A percentile compares a stretch with the other conserved stretches of the same genome.
Evolutionary conservation across 1,139 yeast species (phyloP).

Genomic region (Yamadazyma dushanensis): DNA sequence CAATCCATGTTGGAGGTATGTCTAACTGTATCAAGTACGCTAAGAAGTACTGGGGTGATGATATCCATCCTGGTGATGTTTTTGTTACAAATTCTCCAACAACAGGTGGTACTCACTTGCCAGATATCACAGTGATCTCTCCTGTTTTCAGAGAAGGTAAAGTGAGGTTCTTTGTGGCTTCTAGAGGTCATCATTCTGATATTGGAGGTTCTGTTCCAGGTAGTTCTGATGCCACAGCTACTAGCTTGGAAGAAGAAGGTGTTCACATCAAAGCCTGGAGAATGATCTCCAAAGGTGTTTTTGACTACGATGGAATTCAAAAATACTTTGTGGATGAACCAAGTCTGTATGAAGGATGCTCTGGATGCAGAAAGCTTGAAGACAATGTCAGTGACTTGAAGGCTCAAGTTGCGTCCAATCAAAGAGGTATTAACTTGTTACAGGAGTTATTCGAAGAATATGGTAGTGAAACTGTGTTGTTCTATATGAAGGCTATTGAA

Average conservation of each 20-base stretch:
- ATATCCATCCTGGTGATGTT: conserved; percentile 67
- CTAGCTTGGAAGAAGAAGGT: conserved; percentile 42
- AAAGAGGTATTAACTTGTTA: conserved; percentile 55
- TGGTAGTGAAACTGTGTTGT: conserved; percentile 48
- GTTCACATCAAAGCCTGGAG: conserved; percentile 41
- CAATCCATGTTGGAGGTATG: conserved; percentile 86
- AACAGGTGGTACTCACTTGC: conserved; percentile 78
- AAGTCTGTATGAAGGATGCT: conserved; percentile 42
- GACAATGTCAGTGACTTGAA: conserved; percentile 61
- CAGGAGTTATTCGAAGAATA: conserved; percentile 48
- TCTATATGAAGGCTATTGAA: conserved; percentile 61
- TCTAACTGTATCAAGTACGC: conserved; percentile 73
- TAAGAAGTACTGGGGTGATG: conserved; percentile 59
- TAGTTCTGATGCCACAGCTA: conserved; percentile 45
- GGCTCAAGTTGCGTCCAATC: conserved; percentile 67
- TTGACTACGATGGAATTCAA: conserved; percentile 42
- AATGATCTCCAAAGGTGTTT: conserved; percentile 33
- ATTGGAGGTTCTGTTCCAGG: conserved; percentile 47
- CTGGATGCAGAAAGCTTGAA: conserved; percentile 30
- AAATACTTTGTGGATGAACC: conserved; percentile 37
- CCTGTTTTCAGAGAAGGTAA: conserved; percentile 42
- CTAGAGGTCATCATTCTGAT: conserved; percentile 48
- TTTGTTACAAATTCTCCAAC: conserved; percentile 75
- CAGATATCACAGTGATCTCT: conserved; percentile 79
- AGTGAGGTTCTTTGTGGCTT: conserved; percentile 43